phyloP scores from a whole-genome alignment of 2,329 filamentous ascomycete genomes.

The Fusarium stilboides region DNA sequence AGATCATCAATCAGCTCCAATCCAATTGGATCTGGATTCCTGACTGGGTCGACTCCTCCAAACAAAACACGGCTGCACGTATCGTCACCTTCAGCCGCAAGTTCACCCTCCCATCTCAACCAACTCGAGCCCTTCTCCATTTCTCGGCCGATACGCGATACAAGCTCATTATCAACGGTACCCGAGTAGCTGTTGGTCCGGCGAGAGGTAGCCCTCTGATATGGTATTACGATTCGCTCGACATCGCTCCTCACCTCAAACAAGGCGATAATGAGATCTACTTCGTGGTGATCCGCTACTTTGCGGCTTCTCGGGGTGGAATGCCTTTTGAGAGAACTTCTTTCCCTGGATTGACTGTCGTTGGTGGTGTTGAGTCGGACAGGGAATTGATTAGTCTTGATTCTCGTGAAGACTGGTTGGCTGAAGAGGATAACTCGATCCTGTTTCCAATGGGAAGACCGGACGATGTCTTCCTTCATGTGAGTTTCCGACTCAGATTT shows the following conservation, averaged over 20 bases:
- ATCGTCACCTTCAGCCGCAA: background rate
- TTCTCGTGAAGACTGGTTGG: background rate
- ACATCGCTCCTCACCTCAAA: background rate
- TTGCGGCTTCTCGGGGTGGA: rapidly evolving
- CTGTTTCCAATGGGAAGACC: background rate
- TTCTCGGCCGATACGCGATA: constrained; percentile 1
- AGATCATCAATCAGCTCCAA: background rate
- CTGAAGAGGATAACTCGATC: background rate
- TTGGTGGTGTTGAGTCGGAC: background rate
- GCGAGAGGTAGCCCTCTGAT: background rate
- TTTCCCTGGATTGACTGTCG: background rate
- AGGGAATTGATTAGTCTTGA: background rate
- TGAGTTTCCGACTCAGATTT: background rate
- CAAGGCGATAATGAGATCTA: background rate
- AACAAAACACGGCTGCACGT: background rate
- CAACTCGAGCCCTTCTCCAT: background rate
- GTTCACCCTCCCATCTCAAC: background rate
- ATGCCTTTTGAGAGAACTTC: background rate
- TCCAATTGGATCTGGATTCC: constrained; percentile 1
- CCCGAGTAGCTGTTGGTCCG: background rate
- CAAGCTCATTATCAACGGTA: background rate
- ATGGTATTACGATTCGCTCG: background rate
- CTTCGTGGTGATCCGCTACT: background rate
- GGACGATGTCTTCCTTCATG: background rate
- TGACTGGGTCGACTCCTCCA: background rate